Percentiles rank a stretch among this genome's conserved stretches.
Evolutionary conservation across 768 basidiomycete genomes (phyloP).

Genomic region (Erythrobasidium yunnanense): DNA sequence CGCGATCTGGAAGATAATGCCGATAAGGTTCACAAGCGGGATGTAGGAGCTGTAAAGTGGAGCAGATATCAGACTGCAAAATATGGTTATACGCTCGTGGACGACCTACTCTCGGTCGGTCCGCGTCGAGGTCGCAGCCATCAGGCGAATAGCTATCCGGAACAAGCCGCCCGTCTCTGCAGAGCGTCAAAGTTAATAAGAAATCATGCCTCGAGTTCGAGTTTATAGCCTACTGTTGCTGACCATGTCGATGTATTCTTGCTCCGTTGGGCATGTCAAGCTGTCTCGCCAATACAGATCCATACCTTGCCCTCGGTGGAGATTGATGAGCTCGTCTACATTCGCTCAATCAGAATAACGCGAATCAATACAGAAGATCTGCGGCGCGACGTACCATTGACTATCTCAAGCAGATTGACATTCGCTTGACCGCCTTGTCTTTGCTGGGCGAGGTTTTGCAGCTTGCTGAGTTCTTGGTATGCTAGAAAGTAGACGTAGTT

Average conservation of each 20-base stretch:
- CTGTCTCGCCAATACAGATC: slow-evolving; percentile 92
- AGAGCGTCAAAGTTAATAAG: not conserved
- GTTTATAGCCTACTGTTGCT: slow-evolving; percentile 60
- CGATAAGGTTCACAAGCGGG: slow-evolving; percentile 83
- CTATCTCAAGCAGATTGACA: slow-evolving; percentile 15
- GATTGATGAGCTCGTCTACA: slow-evolving; percentile 60
- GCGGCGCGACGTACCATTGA: slow-evolving; percentile 33
- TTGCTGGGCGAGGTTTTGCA: slow-evolving; percentile 41
- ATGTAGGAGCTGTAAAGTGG: slow-evolving; percentile 60
- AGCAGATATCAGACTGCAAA: too few relatives aligned
- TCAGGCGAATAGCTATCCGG: slow-evolving; percentile 80
- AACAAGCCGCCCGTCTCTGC: slow-evolving; percentile 90
- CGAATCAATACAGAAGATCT: slow-evolving; percentile 1
- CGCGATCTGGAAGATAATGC: slow-evolving; percentile 91
- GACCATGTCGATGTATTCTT: slow-evolving; percentile 91
- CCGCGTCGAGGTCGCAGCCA: slow-evolving; percentile 59
- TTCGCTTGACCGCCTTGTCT: not conserved
- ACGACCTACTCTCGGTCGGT: not conserved
- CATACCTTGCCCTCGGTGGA: slow-evolving; percentile 89
- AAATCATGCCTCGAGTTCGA: not conserved
- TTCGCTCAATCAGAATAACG: slow-evolving; percentile 36
- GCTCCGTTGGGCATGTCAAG: slow-evolving; percentile 79
- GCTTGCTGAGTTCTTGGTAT: slow-evolving; percentile 65
- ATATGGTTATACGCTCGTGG: not conserved
- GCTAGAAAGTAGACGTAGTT: slow-evolving; percentile 96